Evolutionary conservation across 2,329 filamentous ascomycete genomes (phyloP), one percentile per base, ranked within the genome.

Genomic region (Xylariales sp.): DNA sequence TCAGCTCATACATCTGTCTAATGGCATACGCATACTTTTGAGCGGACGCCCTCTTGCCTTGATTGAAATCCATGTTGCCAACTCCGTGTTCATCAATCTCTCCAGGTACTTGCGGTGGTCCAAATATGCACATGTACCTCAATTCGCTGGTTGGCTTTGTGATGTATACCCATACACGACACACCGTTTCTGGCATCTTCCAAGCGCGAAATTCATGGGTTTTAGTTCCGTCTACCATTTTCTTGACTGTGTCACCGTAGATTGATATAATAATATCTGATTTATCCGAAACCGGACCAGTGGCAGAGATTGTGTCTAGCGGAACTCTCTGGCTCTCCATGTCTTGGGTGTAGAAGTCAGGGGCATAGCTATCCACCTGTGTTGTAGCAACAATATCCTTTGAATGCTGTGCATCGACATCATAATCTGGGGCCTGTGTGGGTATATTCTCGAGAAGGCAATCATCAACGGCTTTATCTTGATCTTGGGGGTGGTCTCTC

Each of bases 121-220:
- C 65, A 13, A 82, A 66, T 10, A 66, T 66, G 12, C 76, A 78
- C 69, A 83, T 78, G 50, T 82, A 81, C 37, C 63, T 70, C 7
- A 84, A 55, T 39, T 72, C 58, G n/a, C 58, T 64, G 8, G 57
- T 51, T 1, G 66, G 72, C 21, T 51, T 59, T 13, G 63, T 75
- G 13, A 67, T 65, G 46, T 81, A 79, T 13, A 84, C 63, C 81
- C 81, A 85, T 48, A 82, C 66, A n/a, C 80, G 76, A 14, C 58
- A 63, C 5, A 81, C 74, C 13, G 68, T 63, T 4, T 61, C 52
- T 2, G 77, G 75, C 16, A 84, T 68, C 33, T 65, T 69, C 60
- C 75, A 81, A 13, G 62, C 58, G 29, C 78, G 66, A 41, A 75
- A 73, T 37, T 83, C 66, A 49, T 81, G 69, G 38, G 76, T 65